phyloP scores from a whole-genome alignment of 2,329 filamentous ascomycete genomes.

The Colletotrichum higginsianum region DNA sequence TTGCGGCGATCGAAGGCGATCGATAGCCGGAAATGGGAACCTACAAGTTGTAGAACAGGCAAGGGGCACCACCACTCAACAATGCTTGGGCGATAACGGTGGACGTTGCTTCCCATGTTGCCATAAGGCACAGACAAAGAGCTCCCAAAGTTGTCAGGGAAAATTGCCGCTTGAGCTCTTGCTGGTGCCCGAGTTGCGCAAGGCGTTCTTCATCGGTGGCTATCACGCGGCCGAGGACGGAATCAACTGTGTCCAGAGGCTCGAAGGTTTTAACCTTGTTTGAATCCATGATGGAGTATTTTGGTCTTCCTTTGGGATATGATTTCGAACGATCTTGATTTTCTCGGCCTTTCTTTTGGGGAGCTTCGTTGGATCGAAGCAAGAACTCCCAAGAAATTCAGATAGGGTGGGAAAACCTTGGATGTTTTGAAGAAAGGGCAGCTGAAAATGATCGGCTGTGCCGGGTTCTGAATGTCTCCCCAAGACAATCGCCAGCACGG shows the following conservation, averaged over 20 bases:
- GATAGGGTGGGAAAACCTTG: neutral
- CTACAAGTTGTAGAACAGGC: constrained; percentile 62
- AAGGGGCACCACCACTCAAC: constrained; percentile 61
- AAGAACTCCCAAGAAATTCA: neutral
- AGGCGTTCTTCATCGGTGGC: constrained; percentile 45
- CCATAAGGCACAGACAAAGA: constrained; percentile 64
- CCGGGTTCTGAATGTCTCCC: neutral
- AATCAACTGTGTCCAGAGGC: constrained; percentile 1
- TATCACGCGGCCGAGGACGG: neutral
- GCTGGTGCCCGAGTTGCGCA: constrained; percentile 48
- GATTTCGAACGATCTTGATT: neutral
- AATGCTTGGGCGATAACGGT: constrained; percentile 61
- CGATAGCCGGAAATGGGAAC: neutral
- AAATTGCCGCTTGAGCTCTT: constrained; percentile 52
- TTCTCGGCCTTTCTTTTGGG: neutral
- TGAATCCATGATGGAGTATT: neutral
- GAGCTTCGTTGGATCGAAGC: neutral
- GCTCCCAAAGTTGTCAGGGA: constrained; percentile 60
- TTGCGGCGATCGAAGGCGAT: too few relatives aligned
- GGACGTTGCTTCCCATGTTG: constrained; percentile 65
- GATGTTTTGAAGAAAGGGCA: neutral
- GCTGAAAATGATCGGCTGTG: neutral
- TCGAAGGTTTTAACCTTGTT: constrained; percentile 17
- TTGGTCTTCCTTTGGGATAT: neutral
- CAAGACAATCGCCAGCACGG: neutral